Conservation (phyloP, 768 basidiomycete species). For the Daedaleopsis sinensis region DNA sequence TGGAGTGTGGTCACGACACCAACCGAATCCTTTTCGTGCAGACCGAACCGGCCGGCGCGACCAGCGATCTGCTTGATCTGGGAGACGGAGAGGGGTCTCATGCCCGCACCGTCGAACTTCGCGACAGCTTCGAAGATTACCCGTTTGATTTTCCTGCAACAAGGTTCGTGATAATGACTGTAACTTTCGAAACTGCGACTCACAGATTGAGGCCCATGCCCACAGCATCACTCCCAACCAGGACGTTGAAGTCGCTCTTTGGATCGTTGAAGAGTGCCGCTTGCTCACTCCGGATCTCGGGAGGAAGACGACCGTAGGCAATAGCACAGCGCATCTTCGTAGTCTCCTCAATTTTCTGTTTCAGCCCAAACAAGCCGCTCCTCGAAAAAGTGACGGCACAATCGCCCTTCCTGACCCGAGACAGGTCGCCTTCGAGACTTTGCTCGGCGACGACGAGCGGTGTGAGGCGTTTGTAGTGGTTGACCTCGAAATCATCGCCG, state of each 20-base stretch:
- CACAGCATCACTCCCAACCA: conserved; percentile 93
- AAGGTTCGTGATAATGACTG: neutral
- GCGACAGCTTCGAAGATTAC: conserved; percentile 72
- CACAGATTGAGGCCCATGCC: conserved; percentile 98
- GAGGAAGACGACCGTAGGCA: conserved; percentile 90
- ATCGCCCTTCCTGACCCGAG: conserved; percentile 75
- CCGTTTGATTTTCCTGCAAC: conserved; percentile 83
- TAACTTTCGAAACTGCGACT: conserved; percentile 30
- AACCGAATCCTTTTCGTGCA: conserved; percentile 52
- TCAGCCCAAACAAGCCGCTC: conserved; percentile 72
- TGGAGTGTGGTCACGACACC: conserved; percentile 80
- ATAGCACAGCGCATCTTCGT: conserved; percentile 87
- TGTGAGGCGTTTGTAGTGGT: conserved; percentile 86
- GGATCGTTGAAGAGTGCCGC: conserved; percentile 91
- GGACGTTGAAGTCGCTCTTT: conserved; percentile 80
- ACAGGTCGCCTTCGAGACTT: conserved; percentile 63
- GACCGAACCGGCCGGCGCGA: conserved; percentile 87
- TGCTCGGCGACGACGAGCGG: conserved; percentile 73
- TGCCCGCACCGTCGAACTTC: conserved; percentile 62
- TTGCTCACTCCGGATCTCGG: conserved; percentile 90
- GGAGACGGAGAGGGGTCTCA: conserved; percentile 58
- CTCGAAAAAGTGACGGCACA: conserved; percentile 90
- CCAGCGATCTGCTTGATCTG: conserved; percentile 95
- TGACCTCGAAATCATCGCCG: conserved; percentile 80
- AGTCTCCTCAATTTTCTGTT: conserved; percentile 65